Evolutionary conservation across 805 yeast species (phyloP), one percentile per base, ranked within the genome.

Genomic region (Wickerhamiella lipophila): DNA sequence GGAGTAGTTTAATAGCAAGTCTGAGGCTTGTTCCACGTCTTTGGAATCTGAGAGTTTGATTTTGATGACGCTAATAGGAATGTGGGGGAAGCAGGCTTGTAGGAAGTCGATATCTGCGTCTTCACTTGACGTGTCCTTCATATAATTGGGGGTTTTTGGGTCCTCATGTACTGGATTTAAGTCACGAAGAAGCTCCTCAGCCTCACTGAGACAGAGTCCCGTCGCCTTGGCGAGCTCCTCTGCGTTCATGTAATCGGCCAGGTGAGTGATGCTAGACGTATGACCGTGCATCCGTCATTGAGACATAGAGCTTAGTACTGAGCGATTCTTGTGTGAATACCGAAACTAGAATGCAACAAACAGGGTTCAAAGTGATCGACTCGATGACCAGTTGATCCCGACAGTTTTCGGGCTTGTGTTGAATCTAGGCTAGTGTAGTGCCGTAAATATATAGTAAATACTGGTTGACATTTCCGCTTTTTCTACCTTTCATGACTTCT

Each of bases 1-100:
- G 4, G 34, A 42, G 36, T 45, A 48, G 18, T 52, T 52, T 7
- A 52, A 44, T 26, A 52, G 47, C n/a, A 44, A 15, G 16, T 52
- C 55, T 2, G 52, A 47, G 11, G 55, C 52, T 42, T 39, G 43
- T 12, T 50, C 53, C 2, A 48, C 18, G 16, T 52, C 52, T 12
- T 42, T 27, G 9, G 42, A 19, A 19, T 22, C 18, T 18, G 27
- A 29, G 22, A 50, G 38, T 12, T 44, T 46, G 9, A 30, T 26
- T 6, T 29, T 26, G 6, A 47, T 29, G 1, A 39, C 25, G 1
- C 38, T 40, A 12, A 11, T 11, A 2, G 55, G 47, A 13, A 52
- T 23, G 13, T 38, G 25, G 15, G 52, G 55, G 43, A 49, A 52
- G 29, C 49, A 43, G 9, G 27, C 32, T 22, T 30, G 44, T 25